These are phyloP conservation scores for Mucuna pruriens DNA, from an alignment of 306 rosid genomes.

Conservation along the genomic window DNA sequence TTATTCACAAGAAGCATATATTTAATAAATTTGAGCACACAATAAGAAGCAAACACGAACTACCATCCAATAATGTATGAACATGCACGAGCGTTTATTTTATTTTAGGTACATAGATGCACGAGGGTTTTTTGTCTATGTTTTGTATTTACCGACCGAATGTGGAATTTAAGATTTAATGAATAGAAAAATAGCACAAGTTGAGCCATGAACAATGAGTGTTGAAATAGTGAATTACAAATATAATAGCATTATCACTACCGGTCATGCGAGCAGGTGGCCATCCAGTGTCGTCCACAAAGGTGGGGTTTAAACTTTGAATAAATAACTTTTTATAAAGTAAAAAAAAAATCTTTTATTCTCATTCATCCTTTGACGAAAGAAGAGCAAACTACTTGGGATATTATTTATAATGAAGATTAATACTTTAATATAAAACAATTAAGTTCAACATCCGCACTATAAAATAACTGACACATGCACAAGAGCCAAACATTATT, in stretches of 20 bases:
- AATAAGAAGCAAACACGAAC: not conserved
- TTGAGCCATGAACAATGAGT: not conserved
- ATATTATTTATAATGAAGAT: not conserved
- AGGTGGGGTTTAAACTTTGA: not conserved
- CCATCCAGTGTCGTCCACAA: not conserved
- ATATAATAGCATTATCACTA: constrained; percentile 8
- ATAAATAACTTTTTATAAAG: not conserved
- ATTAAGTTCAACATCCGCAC: not conserved
- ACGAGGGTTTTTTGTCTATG: constrained; percentile 12
- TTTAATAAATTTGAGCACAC: not conserved
- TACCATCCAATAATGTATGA: constrained; percentile 3
- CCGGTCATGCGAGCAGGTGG: not conserved
- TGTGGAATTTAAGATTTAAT: not conserved
- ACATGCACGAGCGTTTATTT: not conserved
- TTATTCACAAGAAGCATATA: not conserved
- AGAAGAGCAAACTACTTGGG: not conserved
- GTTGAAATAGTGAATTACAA: not conserved
- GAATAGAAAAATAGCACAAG: constrained; percentile 10
- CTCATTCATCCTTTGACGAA: not conserved
- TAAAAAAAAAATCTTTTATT: not conserved
- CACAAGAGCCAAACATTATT: not conserved
- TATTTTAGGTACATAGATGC: not conserved
- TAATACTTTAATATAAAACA: not conserved
- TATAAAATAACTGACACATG: not conserved
- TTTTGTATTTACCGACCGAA: constrained; percentile 29